Base-by-base conservation (phyloP, 176 grass and related monocot species). In the Raddia distichophylla region DNA sequence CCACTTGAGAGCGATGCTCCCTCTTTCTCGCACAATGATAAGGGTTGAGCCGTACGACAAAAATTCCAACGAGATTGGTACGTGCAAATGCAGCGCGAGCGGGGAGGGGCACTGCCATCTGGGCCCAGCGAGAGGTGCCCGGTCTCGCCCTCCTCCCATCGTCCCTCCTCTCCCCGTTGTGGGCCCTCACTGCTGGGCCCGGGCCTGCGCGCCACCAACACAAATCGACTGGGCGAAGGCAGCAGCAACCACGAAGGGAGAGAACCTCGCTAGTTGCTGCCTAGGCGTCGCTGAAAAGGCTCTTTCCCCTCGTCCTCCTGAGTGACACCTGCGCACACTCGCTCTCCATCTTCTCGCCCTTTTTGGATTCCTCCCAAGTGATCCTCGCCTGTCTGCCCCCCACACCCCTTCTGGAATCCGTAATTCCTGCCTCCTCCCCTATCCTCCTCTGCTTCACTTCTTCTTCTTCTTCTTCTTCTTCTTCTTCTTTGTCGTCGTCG, bases 351-450 rank as follows among this genome's bases (percentile, higher is more conserved):
- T 8, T 60, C 47, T 42, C 1, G 33, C 45, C 20, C 77, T 77
- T 87, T 82, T 83, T 73, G 59, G 86, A 73, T 88, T 84, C 75
- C 73, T 69, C 75, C 80, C 80, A 17, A 68, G 60, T 47, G 52
- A 60, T 61, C 79, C 71, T 77, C 68, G 19, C 76, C 69, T 89
- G 69, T 69, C 69, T 89, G 87, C 76, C 69, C 43, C 86, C 67
- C 67, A 61, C 75, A 19, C 67, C 51, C 86, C 82, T 88, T 79
- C 67, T 67, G 80, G 80, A 88, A 83, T 88, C 80, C 60, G 73
- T 73, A 79, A 74, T 79, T 8, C 67, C 16, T 60, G 80, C 60
- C 80, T 37, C 76, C 10, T 40, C 72, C n/a, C n/a, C n/a, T n/a
- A n/a, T n/a, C 60, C 80, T 37, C 76, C 10, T 40, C 72, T 7